Evolutionary conservation across 2,329 filamentous ascomycete genomes (phyloP), one percentile per base, ranked within the genome.

Genomic region (Colletotrichum siamense): DNA sequence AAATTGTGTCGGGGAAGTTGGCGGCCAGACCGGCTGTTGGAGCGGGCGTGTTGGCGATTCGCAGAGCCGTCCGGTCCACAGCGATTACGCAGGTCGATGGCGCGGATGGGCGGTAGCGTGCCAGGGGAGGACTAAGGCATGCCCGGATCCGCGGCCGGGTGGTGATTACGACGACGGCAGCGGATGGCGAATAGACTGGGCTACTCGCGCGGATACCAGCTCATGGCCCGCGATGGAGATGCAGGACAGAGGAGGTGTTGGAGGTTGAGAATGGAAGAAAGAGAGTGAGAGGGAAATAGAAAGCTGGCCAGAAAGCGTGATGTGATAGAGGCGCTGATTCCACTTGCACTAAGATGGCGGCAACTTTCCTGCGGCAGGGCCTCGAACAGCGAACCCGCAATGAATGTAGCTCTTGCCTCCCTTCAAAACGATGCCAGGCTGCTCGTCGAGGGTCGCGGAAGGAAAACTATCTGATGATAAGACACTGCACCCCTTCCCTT

Each of bases 11-110:
- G 30, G 32, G 24, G 30, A 8, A 24, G 65, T 52, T 73, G 57
- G 7, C 68, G 44, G 26, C 63, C 24, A 44, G 63, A 49, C 32
- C 39, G 49, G 64, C 39, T 39, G 26, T 28, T 7, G 34, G 64
- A 61, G 71, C 65, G 64, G 70, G 70, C 64, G 70, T 61, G 28
- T 16, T 69, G 26, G 70, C 28, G 64, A 71, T 65, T 74, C 44
- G 70, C 57, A 74, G 59, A 18, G 22, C 44, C 32, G 70, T 59
- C 44, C 34, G 32, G 73, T 65, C 64, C 73, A 73, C 57, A 65
- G 34, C 26, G 64, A 65, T 61, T 61, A 69, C 74, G 59, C 74
- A 69, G 59, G 34, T 65, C 59, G 28, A 64, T 64, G 59, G 64
- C 70, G 74, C 44, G 44, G 63, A 64, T 59, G 69, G 32, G 73